A percentile compares a stretch with the other conserved stretches of the same genome.
phyloP scores from a whole-genome alignment of 805 yeast genomes.

The Ogataea pini region DNA sequence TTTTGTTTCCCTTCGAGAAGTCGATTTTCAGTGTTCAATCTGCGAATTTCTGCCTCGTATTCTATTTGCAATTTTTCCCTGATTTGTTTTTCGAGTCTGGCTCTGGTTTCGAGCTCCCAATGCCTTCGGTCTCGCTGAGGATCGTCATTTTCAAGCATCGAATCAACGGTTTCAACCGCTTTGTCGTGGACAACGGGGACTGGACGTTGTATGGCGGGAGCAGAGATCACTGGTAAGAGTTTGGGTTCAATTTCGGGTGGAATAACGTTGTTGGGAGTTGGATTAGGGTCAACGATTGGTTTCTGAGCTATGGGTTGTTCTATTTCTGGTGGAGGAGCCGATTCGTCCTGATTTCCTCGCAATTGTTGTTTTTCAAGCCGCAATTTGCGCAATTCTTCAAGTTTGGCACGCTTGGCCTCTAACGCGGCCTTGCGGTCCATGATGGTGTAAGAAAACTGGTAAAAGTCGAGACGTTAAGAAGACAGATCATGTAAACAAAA shows the following conservation, averaged over 20 bases:
- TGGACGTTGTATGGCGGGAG: too few relatives aligned
- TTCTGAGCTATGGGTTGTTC: not conserved
- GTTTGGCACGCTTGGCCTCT: conserved; percentile 51
- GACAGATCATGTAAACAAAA: not conserved
- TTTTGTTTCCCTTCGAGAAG: conserved; percentile 5
- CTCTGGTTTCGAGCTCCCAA: conserved; percentile 15
- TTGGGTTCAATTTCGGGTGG: too few relatives aligned
- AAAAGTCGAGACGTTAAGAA: not conserved
- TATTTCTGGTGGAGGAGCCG: not conserved
- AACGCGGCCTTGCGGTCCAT: conserved; percentile 36
- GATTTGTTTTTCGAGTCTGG: conserved; percentile 16
- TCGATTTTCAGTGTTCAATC: conserved; percentile 9
- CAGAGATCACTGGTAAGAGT: too few relatives aligned
- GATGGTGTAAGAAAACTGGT: not conserved
- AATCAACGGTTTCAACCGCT: conserved; percentile 23
- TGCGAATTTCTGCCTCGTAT: conserved; percentile 10
- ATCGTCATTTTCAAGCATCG: conserved; percentile 12
- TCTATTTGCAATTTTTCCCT: conserved; percentile 15
- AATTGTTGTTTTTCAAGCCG: conserved; percentile 37
- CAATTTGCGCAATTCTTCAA: conserved; percentile 52
- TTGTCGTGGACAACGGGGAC: conserved; percentile 18
- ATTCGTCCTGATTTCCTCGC: not conserved
- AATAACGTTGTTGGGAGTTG: too few relatives aligned
- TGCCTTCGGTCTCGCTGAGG: conserved; percentile 1
- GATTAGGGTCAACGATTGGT: too few relatives aligned